These are phyloP conservation scores for Sporothrix euskadiensis DNA, from an alignment of 2,329 filamentous ascomycete genomes.

Conservation along the genomic window DNA sequence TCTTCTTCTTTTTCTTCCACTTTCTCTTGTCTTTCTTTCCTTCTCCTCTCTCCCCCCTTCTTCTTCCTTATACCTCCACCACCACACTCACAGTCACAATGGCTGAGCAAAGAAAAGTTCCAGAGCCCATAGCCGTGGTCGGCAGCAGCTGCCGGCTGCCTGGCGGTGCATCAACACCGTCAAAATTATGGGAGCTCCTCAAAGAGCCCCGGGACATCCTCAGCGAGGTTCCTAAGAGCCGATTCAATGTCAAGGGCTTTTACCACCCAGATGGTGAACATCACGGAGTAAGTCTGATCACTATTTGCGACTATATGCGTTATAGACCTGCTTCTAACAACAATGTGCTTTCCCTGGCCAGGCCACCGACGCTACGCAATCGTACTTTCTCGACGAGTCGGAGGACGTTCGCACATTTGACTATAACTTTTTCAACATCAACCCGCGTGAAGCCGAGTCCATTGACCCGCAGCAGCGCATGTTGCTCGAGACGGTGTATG, in stretches of 20 bases:
- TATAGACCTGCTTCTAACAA: neutral
- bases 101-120: conserved; percentile 10
- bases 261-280: conserved; percentile 29
- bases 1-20: too few species aligned
- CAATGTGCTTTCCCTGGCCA: neutral
- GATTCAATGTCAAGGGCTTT: conserved; percentile 29
- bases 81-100: neutral
- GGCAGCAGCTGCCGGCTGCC: conserved; percentile 31
- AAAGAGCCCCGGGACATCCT: conserved; percentile 21
- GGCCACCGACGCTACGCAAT: conserved; percentile 24
- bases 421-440: conserved; percentile 41
- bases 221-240: conserved; percentile 26
- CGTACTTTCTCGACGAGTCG: conserved; percentile 40
- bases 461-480: conserved; percentile 42
- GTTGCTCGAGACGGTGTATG: conserved; percentile 42
- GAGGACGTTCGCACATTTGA: conserved; percentile 41
- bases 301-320: neutral
- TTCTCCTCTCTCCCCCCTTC: neutral
- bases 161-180: conserved; percentile 29
- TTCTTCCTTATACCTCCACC: neutral
- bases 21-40: neutral
- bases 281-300: conserved; percentile 23
- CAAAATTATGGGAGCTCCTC: conserved; percentile 31
- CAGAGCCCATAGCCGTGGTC: conserved; percentile 32
- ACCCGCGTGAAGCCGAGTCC: conserved; percentile 37